Percentiles rank a stretch among this genome's conserved stretches.
These are phyloP conservation scores for Carallia brachiata DNA, from an alignment of 345 rosid species.

Conservation along the genomic window DNA sequence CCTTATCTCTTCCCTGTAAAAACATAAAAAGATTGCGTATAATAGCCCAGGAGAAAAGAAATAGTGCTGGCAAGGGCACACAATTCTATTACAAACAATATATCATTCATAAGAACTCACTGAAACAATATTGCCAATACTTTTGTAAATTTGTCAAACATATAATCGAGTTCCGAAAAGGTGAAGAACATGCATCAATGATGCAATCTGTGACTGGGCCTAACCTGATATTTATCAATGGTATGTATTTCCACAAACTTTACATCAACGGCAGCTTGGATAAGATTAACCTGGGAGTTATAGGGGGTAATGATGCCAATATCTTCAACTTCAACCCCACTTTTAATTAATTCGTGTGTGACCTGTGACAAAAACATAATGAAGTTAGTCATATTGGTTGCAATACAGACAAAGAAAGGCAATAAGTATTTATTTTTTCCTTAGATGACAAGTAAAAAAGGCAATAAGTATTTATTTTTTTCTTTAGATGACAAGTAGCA, in stretches of 20 bases:
- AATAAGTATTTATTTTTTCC: neutral
- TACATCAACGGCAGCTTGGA: constrained; percentile 37
- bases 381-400: neutral
- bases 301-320: constrained; percentile 94
- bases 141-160: no score
- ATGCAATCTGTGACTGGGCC: constrained; percentile 3
- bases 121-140: no score
- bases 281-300: constrained; percentile 82
- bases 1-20: constrained; percentile 89
- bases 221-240: constrained; percentile 96
- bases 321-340: constrained; percentile 67
- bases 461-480: neutral
- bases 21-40: neutral
- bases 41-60: no score
- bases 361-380: constrained; percentile 38
- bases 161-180: no score
- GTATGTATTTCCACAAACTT: constrained; percentile 85
- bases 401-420: neutral
- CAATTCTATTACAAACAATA: neutral
- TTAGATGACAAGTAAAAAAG: neutral
- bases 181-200: no score
- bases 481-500: neutral
- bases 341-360: constrained; percentile 49
- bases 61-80: neutral
- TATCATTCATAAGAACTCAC: neutral